Evolutionary conservation across 169 alveolate genomes (phyloP), one percentile per base, ranked within the genome.

Genomic region (Plasmodium vivax): DNA sequence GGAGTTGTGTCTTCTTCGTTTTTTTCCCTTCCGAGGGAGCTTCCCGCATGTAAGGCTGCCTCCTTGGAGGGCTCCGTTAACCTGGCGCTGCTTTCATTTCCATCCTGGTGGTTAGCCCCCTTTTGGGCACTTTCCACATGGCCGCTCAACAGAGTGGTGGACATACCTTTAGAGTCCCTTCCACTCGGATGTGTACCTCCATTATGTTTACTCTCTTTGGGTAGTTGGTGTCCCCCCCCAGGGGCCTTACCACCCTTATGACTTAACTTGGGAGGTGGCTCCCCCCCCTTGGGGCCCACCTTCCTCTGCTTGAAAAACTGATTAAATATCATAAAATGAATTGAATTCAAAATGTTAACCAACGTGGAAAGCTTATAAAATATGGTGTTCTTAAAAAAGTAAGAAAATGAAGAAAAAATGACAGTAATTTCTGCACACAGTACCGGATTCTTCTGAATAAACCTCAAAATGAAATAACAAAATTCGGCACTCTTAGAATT

Each of bases 381-480:
- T 30, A 74, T 68, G 27, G 94, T 90, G 32, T 80, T 90, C 82
- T 79, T 90, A 62, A 90, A 90, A 90, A 90, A 90, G 73, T 90
- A 51, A 32, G 87, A 51, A 32, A 90, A 80, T 3, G 94, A 90
- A 19, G 94, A 80, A 90, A 80, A 90, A 27, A 90, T 90, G 0
- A 90, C 73, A 41, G 94, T 90, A 51, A 80, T 90, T 90, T 90
- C 94, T 79, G 94, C 94, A 80, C 88, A 90, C 72, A 90, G 73
- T 7, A 90, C 94, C 9, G 94, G 94, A 80, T 90, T 90, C 9
- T 90, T 90, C 58, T 90, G 94, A 38, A 90, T 90, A 90, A 79
- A 90, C 32, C 91, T 36, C 74, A 90, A 41, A 38, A 90, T 90
- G 36, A 90, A 90, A 80, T 90, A 90, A 80, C 94, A 90, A 19